Conservation (phyloP, 768 basidiomycete genomes). For the Termitomyces eurrhizus region DNA sequence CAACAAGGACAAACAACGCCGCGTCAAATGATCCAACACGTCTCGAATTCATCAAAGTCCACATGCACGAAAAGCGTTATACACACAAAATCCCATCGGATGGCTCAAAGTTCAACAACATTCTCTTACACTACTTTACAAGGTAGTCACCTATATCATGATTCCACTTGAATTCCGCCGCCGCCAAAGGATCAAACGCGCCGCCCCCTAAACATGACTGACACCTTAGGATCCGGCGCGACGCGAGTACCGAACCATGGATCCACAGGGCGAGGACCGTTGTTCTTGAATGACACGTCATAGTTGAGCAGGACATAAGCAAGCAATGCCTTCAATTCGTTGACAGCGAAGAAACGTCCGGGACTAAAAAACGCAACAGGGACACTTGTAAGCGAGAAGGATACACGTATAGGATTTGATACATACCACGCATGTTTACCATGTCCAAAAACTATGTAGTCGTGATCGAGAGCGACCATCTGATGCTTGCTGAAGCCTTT, state of each 20-base stretch:
- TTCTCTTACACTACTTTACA: not conserved
- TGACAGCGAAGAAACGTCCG: constrained; percentile 44
- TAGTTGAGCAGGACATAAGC: constrained; percentile 36
- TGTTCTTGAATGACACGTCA: constrained; percentile 33
- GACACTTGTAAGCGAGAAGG: not conserved
- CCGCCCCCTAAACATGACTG: constrained; percentile 32
- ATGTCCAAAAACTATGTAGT: constrained; percentile 27
- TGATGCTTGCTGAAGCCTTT: constrained; percentile 22
- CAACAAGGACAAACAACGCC: constrained; percentile 32
- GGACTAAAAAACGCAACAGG: constrained; percentile 21
- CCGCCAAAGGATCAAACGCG: not conserved
- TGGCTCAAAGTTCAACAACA: not conserved
- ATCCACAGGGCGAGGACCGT: constrained; percentile 14
- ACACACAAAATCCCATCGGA: not conserved
- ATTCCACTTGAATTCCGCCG: not conserved
- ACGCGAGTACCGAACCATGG: constrained; percentile 4
- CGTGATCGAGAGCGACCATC: constrained; percentile 22
- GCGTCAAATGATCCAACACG: not conserved
- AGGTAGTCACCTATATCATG: not conserved
- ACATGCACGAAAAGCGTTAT: not conserved
- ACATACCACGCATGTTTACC: constrained; percentile 20
- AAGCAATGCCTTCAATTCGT: constrained; percentile 38
- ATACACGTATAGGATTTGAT: not conserved
- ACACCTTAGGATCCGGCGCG: constrained; percentile 29
- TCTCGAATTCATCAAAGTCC: not conserved